Base-by-base conservation (phyloP, 2,329 filamentous ascomycete species). In the Tolypocladium endophyticum region DNA sequence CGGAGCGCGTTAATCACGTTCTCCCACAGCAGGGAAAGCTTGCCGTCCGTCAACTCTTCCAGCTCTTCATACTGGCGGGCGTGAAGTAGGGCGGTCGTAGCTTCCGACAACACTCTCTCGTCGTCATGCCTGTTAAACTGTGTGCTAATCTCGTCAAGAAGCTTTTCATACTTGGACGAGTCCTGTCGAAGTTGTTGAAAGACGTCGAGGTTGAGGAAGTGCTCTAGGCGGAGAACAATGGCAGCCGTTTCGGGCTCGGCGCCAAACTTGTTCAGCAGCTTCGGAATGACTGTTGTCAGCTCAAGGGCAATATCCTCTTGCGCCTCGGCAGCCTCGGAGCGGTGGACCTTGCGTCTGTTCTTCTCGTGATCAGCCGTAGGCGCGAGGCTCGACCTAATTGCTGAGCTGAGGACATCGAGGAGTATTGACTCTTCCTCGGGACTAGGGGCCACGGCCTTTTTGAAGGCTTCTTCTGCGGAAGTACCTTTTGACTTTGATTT, bases 81-180 rank as follows among this genome's bases (percentile, higher is more conserved):
- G 70, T 95, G 91, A 38, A 96, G 76, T 43, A 99, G 83, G 6
- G 92, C 90, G 28, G 86, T 81, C 35, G 89, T 88, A 18, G 92
- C 93, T 72, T 97, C 92, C 14, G 86, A 85, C 54, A 99, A 80
- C 23, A 97, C 92, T 59, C 84, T 84, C 66, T 90, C 88, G 68
- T 96, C 90, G 52, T 90, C 89, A 69, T 99, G 94, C n/a, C 91
- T 86, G 67, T 89, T 86, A 75, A 99, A 97, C 67, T 99, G 94
- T 60, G 90, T 91, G 72, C 90, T 92, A 66, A 97, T 91, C 68
- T 97, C 92, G 65, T 96, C 92, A 1, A 99, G 79, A 36, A 97
- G 77, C 28, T 87, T 85, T 8, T 87, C 84, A 69, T 95, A 96
- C 2, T 86, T 87, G 1, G 88, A 87, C 0, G 90, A 85, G 64